Percentiles rank a stretch among this genome's conserved stretches.
phyloP scores from a whole-genome alignment of 2,329 filamentous ascomycete genomes.

The Penicillium crustosum region DNA sequence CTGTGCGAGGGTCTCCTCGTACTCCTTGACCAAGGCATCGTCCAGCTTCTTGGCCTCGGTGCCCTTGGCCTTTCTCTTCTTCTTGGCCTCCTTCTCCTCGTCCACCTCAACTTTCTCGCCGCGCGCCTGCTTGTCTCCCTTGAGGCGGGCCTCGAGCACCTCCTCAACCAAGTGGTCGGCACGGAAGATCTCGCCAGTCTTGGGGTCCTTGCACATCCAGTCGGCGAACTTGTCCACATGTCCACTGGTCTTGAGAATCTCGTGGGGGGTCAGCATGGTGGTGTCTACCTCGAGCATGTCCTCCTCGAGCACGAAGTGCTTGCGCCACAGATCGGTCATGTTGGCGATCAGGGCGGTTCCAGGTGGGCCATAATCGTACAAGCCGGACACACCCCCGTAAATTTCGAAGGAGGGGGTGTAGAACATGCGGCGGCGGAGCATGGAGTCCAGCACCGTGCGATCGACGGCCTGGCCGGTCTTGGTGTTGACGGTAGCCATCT shows the following conservation, averaged over 20 bases:
- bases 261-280: constrained; percentile 87
- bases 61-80: constrained; percentile 81
- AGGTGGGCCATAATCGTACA: constrained; percentile 91
- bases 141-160: constrained; percentile 80
- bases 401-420: constrained; percentile 96
- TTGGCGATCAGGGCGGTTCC: constrained; percentile 84
- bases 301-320: constrained; percentile 90
- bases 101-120: constrained; percentile 68
- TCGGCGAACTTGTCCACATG: constrained; percentile 98
- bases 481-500: constrained; percentile 67
- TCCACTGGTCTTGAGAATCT: constrained; percentile 91
- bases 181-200: constrained; percentile 93
- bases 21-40: constrained; percentile 81
- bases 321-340: constrained; percentile 85
- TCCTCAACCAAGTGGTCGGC: constrained; percentile 97
- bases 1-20: constrained; percentile 85
- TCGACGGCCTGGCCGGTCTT: constrained; percentile 89
- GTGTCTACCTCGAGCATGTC: constrained; percentile 96
- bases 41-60: constrained; percentile 80
- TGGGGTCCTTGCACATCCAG: constrained; percentile 99
- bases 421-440: constrained; percentile 86
- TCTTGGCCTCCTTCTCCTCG: constrained; percentile 79
- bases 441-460: constrained; percentile 73
- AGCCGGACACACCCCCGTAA: constrained; percentile 82
- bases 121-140: constrained; percentile 89